Evolutionary conservation across 1,284 basidiomycete genomes (phyloP).

Genomic region (Somion occarium): DNA sequence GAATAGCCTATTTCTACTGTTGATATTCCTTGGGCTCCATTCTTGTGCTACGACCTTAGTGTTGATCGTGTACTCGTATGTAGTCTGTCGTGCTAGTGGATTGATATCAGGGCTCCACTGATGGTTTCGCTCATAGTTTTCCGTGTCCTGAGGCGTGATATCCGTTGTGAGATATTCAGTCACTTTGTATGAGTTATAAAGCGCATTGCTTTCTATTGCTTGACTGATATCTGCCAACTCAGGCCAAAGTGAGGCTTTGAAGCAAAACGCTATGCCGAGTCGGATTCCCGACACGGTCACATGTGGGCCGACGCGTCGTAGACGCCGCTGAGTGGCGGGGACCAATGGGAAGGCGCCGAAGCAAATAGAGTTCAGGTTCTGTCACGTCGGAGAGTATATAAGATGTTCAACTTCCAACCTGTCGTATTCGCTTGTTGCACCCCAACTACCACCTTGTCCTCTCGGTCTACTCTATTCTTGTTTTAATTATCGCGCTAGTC

Average conservation of each 20-base stretch:
- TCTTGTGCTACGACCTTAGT: background rate
- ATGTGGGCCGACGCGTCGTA: background rate
- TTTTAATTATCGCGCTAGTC: conserved; percentile 23
- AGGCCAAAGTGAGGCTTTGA: no score
- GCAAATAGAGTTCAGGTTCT: conserved; percentile 19
- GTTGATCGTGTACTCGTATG: background rate
- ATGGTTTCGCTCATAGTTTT: background rate
- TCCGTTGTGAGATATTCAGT: no score
- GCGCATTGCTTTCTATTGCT: no score
- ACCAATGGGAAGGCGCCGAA: conserved; percentile 16
- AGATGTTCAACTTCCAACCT: conserved; percentile 9
- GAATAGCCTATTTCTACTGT: background rate
- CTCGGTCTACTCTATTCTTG: conserved; percentile 13
- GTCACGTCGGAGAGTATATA: conserved; percentile 21
- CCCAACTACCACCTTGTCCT: conserved; percentile 18
- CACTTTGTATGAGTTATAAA: no score
- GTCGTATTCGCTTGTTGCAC: conserved; percentile 20
- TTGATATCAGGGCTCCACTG: background rate
- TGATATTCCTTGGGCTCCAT: background rate
- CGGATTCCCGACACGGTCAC: conserved; percentile 3
- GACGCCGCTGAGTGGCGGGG: conserved; percentile 8
- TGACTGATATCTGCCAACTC: no score
- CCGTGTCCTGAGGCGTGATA: no score
- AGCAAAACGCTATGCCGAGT: no score
- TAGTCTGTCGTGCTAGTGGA: background rate